Evolutionary conservation across 768 basidiomycete genomes (phyloP).

Genomic region (Suillus plorans): DNA sequence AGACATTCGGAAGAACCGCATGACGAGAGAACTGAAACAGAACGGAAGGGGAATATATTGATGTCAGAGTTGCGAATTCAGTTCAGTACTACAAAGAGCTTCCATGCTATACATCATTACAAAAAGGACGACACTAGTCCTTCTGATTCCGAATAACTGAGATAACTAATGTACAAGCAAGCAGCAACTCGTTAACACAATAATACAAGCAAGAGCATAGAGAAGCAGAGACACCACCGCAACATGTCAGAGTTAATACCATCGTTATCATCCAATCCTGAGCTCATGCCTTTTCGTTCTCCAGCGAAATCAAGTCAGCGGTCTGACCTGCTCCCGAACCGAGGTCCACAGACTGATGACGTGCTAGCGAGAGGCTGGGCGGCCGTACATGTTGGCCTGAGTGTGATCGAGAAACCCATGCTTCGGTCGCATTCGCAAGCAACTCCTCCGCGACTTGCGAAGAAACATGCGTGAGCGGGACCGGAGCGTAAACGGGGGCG

Average conservation of each 20-base stretch:
- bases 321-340: neutral
- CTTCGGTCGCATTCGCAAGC: slow-evolving; percentile 59
- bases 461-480: slow-evolving; percentile 57
- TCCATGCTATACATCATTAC: neutral
- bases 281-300: neutral
- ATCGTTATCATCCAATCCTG: neutral
- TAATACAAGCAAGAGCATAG: neutral
- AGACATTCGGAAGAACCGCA: neutral
- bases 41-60: neutral
- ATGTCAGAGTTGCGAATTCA: neutral
- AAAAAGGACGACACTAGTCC: neutral
- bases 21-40: neutral
- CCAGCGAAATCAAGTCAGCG: neutral
- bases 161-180: neutral
- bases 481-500: slow-evolving; percentile 62
- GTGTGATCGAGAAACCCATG: slow-evolving; percentile 47
- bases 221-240: neutral
- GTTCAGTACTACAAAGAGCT: neutral
- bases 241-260: neutral
- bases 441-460: slow-evolving; percentile 49
- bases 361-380: neutral
- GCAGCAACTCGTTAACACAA: neutral
- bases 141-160: neutral
- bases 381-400: neutral
- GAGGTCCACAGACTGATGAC: neutral